Percentiles rank a stretch among this genome's conserved stretches.
Conservation (phyloP, 345 rosid species). For the Murraya koenigii region DNA sequence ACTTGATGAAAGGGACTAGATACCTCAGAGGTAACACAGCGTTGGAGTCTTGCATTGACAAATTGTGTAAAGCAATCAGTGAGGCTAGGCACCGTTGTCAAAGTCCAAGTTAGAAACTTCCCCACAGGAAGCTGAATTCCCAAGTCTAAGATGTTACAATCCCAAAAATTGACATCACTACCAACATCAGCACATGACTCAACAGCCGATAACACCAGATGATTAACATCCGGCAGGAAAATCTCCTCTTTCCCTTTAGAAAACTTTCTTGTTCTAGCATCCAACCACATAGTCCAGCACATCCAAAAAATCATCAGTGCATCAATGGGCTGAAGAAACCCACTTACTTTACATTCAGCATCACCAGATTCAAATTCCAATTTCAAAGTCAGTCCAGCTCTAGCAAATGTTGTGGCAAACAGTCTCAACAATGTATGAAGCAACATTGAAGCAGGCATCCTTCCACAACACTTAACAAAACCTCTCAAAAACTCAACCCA, state of each 20-base stretch:
- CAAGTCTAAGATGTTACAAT: slow-evolving; percentile 43
- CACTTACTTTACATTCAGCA: slow-evolving; percentile 60
- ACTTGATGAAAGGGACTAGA: not conserved
- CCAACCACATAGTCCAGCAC: slow-evolving; percentile 80
- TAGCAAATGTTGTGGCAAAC: slow-evolving; percentile 29
- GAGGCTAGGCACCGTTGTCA: slow-evolving; percentile 51
- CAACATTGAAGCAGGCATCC: slow-evolving; percentile 58
- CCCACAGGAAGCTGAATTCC: slow-evolving; percentile 58
- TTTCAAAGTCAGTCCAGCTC: slow-evolving; percentile 44
- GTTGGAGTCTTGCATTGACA: slow-evolving; percentile 49
- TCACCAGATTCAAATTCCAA: slow-evolving; percentile 66
- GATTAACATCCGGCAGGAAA: slow-evolving; percentile 60
- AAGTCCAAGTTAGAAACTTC: slow-evolving; percentile 67
- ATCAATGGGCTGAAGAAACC: slow-evolving; percentile 47
- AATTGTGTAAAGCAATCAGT: slow-evolving; percentile 62
- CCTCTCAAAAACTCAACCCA: slow-evolving; percentile 81
- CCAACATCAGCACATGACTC: slow-evolving; percentile 54
- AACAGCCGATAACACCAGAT: slow-evolving; percentile 61
- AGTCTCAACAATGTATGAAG: slow-evolving; percentile 57
- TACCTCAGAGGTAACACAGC: slow-evolving; percentile 41
- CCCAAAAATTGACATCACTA: slow-evolving; percentile 51
- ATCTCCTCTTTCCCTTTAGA: slow-evolving; percentile 24
- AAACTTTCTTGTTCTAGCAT: slow-evolving; percentile 27
- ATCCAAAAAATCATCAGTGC: slow-evolving; percentile 57
- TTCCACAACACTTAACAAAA: slow-evolving; percentile 74